Percentiles rank a stretch among this genome's conserved stretches.
Evolutionary conservation across 1,139 yeast species (phyloP).

Genomic region (Lodderomyces metapsilosis): DNA sequence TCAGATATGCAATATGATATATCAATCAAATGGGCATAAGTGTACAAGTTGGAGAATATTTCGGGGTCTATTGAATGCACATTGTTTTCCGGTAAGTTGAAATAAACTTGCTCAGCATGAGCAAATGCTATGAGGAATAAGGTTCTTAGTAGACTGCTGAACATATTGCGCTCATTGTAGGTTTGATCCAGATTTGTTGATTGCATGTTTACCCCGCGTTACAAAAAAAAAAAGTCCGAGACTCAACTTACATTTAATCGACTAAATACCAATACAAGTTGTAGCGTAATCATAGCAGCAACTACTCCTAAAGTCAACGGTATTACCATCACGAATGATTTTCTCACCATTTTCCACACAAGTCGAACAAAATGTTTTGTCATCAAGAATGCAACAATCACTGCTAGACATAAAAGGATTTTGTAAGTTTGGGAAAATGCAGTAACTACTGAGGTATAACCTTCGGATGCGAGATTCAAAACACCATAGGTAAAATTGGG

Average conservation of each 20-base stretch:
- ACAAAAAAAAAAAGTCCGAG: no score
- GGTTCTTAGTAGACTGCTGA: no score
- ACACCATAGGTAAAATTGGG: neutral
- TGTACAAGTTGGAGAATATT: constrained; percentile 30
- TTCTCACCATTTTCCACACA: neutral
- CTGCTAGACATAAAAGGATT: neutral
- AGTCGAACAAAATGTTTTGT: neutral
- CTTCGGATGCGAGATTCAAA: neutral
- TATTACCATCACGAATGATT: neutral
- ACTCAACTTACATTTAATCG: neutral
- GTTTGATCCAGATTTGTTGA: no score
- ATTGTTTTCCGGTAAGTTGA: neutral
- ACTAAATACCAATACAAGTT: neutral
- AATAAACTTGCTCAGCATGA: neutral
- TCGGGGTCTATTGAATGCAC: constrained; percentile 17
- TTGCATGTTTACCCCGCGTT: no score
- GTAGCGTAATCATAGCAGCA: constrained; percentile 2
- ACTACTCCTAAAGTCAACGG: constrained; percentile 3
- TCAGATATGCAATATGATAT: constrained; percentile 49
- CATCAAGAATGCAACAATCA: neutral
- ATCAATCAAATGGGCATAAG: constrained; percentile 49
- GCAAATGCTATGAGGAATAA: neutral
- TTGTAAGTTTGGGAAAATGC: neutral
- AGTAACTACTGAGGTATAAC: neutral
- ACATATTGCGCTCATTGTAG: no score